Conservation (phyloP, 345 rosid species). For the Syzygium grande region DNA sequence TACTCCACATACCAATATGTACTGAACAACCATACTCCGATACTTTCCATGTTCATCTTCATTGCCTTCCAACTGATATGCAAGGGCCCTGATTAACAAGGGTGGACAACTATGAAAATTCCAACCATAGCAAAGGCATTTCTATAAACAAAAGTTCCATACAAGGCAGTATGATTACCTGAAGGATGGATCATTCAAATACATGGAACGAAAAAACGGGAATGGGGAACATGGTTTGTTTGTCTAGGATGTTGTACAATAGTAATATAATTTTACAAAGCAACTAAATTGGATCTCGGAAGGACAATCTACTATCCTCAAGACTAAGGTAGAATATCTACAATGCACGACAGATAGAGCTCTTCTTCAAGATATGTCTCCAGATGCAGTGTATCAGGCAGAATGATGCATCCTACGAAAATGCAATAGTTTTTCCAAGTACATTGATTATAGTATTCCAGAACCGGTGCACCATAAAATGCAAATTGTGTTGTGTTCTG, state of each 20-base stretch:
- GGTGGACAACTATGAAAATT: constrained; percentile 15
- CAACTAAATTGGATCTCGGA: background rate
- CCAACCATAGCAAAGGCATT: background rate
- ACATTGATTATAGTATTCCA: background rate
- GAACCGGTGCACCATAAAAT: background rate
- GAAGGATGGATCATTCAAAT: background rate
- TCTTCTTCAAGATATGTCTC: background rate
- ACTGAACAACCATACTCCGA: constrained; percentile 63
- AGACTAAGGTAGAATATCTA: background rate
- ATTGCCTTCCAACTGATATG: constrained; percentile 83
- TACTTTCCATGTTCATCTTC: constrained; percentile 75
- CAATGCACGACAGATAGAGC: background rate
- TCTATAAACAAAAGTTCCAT: background rate
- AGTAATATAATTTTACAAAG: background rate
- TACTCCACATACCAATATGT: constrained; percentile 38
- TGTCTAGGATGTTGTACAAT: background rate
- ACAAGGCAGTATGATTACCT: background rate
- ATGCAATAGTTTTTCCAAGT: background rate
- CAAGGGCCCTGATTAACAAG: constrained; percentile 59
- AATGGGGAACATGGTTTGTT: background rate
- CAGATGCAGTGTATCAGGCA: background rate
- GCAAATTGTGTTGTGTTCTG: background rate
- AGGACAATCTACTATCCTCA: background rate
- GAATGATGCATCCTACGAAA: background rate
- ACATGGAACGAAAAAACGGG: background rate